These are phyloP conservation scores for Spinacia oleracea DNA, from an alignment of 179 eudicot genomes.

Conservation along the genomic window DNA sequence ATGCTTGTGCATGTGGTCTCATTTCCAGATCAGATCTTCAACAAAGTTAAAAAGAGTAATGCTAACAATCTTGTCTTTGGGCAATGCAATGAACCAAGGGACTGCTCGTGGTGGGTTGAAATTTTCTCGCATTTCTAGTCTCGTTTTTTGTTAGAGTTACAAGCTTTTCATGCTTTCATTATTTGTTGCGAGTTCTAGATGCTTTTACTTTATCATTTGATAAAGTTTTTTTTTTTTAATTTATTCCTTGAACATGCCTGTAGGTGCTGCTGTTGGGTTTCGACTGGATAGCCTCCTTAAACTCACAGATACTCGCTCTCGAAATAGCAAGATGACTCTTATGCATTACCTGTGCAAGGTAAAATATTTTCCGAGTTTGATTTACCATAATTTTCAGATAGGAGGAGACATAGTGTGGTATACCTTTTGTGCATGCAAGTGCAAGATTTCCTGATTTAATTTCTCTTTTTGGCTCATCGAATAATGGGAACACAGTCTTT, in stretches of 20 bases:
- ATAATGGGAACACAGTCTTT: neutral
- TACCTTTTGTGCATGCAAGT: neutral
- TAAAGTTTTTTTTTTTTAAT: neutral
- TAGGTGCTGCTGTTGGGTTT: conserved; percentile 93
- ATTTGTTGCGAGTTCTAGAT: conserved; percentile 7
- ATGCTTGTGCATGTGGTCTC: conserved; percentile 22
- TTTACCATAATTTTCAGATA: neutral
- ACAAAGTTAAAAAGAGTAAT: conserved; percentile 72
- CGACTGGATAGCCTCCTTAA: conserved; percentile 92
- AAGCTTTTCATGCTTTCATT: neutral
- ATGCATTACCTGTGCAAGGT: conserved; percentile 99
- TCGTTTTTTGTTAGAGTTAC: neutral
- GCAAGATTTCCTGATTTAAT: neutral
- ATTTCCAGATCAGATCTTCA: conserved; percentile 77
- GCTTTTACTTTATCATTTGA: conserved; percentile 8
- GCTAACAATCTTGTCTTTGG: conserved; percentile 87
- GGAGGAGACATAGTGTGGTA: neutral
- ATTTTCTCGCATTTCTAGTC: neutral
- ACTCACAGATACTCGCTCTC: conserved; percentile 85
- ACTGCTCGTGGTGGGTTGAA: conserved; percentile 77
- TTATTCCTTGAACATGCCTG: neutral
- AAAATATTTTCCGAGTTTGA: conserved; percentile 1
- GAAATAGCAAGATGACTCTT: conserved; percentile 87
- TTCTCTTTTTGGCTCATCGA: neutral
- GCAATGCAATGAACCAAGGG: conserved; percentile 95